Evolutionary conservation across 345 rosid species (phyloP).

Genomic region (Excoecaria agallocha): DNA sequence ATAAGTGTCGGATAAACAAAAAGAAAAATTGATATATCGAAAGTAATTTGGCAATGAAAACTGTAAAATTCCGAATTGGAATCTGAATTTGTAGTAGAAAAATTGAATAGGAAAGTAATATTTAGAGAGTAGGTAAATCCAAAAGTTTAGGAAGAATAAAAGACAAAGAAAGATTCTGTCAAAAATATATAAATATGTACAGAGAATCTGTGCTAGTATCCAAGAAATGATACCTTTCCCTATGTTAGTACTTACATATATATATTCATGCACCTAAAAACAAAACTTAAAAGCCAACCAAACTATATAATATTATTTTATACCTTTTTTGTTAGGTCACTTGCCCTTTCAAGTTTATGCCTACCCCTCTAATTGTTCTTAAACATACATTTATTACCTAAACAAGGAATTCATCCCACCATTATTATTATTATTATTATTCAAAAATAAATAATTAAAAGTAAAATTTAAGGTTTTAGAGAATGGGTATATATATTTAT

Average conservation of each 20-base stretch:
- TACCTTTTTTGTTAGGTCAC: neutral
- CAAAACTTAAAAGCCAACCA: neutral
- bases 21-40: too few relatives aligned
- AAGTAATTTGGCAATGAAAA: too few relatives aligned
- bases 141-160: constrained; percentile 14
- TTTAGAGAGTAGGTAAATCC: neutral
- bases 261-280: neutral
- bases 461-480: neutral
- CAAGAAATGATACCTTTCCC: neutral
- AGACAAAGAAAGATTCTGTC: neutral
- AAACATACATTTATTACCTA: too few relatives aligned
- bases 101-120: too few relatives aligned
- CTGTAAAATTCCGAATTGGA: too few relatives aligned
- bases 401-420: too few relatives aligned
- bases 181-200: neutral
- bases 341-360: neutral
- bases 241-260: neutral
- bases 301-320: neutral
- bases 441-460: neutral
- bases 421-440: too few relatives aligned
- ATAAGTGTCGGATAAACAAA: too few relatives aligned
- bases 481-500: too few relatives aligned
- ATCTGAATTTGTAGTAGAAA: too few relatives aligned
- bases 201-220: constrained; percentile 4
- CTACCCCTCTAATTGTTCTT: neutral